Evolutionary conservation across 352 stramenopile species (phyloP).

Genomic region (Stramenopiles sp.): DNA sequence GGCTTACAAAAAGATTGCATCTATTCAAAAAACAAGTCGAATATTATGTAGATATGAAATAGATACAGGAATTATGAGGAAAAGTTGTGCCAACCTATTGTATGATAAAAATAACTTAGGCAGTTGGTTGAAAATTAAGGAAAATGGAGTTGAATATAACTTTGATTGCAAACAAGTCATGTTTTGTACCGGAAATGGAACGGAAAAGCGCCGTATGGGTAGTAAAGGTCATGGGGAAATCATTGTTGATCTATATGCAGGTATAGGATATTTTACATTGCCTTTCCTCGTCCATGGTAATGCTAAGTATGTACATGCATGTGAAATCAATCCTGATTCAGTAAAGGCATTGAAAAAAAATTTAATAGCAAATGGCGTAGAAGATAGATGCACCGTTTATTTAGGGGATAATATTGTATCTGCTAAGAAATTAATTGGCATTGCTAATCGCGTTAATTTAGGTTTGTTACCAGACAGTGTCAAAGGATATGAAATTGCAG

Average conservation of each 20-base stretch:
- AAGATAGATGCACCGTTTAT: slow-evolving; percentile 43
- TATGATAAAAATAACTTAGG: no score
- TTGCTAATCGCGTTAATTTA: slow-evolving; percentile 77
- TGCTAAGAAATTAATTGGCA: slow-evolving; percentile 35
- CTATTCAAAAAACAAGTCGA: no score
- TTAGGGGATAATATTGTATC: slow-evolving; percentile 63
- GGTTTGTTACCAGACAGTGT: slow-evolving; percentile 77
- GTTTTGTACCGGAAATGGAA: slow-evolving; percentile 89
- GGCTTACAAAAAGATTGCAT: no score
- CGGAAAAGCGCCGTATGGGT: slow-evolving; percentile 81
- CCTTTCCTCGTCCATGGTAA: slow-evolving; percentile 72
- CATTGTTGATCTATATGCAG: slow-evolving; percentile 84
- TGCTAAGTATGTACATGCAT: slow-evolving; percentile 64
- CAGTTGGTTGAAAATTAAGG: slow-evolving; percentile 58
- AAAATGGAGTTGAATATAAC: slow-evolving; percentile 78
- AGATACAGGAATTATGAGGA: slow-evolving; percentile 9
- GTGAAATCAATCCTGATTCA: slow-evolving; percentile 85
- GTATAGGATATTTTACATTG: slow-evolving; percentile 93
- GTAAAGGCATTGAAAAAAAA: slow-evolving; percentile 67
- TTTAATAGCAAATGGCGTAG: slow-evolving; percentile 64
- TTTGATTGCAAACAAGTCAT: slow-evolving; percentile 86
- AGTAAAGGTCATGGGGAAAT: slow-evolving; percentile 44
- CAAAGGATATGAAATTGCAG: slow-evolving; percentile 69
- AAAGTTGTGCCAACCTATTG: slow-evolving; percentile 11
- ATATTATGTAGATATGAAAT: no score